These are phyloP conservation scores for Hypoxylon sp. DNA, from an alignment of 2,329 filamentous ascomycete species.

Conservation along the genomic window DNA sequence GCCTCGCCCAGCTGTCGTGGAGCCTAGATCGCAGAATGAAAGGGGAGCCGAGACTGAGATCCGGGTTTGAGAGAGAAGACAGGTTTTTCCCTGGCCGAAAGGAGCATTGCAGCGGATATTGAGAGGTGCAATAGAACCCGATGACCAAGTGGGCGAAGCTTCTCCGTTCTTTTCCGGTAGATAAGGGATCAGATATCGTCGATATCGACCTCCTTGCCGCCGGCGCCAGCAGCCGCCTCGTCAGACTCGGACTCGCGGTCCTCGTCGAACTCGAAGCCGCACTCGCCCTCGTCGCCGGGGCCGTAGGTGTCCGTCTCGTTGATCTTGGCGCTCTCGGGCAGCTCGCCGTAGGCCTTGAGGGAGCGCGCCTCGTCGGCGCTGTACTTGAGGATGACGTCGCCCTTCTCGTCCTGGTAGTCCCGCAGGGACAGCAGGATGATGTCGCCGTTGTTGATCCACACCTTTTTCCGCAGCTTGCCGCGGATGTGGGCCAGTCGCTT, in stretches of 20 bases:
- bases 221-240: constrained; percentile 64
- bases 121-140: constrained; percentile 7
- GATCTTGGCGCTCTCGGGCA: constrained; percentile 98
- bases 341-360: constrained; percentile 96
- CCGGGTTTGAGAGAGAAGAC: constrained; percentile 68
- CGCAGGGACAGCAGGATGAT: constrained; percentile 90
- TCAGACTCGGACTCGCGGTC: constrained; percentile 76
- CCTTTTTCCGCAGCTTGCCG: constrained; percentile 99
- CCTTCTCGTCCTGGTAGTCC: constrained; percentile 94
- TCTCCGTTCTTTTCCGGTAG: neutral
- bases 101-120: constrained; percentile 23
- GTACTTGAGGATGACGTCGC: constrained; percentile 95
- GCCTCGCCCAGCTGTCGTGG: constrained; percentile 61
- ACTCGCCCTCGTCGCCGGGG: constrained; percentile 92
- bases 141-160: constrained; percentile 32
- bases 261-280: constrained; percentile 99
- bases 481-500: constrained; percentile 86
- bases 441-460: constrained; percentile 99
- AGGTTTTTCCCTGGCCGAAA: constrained; percentile 58
- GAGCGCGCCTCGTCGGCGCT: constrained; percentile 93
- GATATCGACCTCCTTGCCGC: constrained; percentile 83
- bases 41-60: constrained; percentile 1
- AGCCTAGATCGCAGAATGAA: constrained; percentile 47
- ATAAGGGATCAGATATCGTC: constrained; percentile 81
- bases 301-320: constrained; percentile 98